phyloP scores from a whole-genome alignment of 495 filamentous ascomycete genomes.

The Aspergillus asperescens region DNA sequence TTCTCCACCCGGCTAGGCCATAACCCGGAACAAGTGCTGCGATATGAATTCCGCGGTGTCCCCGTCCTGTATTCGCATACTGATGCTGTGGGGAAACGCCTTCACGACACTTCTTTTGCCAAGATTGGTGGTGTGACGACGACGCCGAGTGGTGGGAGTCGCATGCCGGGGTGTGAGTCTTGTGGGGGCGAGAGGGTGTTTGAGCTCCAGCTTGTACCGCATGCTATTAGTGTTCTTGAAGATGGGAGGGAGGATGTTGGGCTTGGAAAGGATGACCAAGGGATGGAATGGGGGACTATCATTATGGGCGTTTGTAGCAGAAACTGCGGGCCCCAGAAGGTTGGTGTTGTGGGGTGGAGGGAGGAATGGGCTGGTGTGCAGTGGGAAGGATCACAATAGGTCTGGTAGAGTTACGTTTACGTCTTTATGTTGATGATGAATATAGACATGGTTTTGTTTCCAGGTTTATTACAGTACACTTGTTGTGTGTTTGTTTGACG shows the following conservation, averaged over 20 bases:
- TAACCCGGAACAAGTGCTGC: constrained; percentile 89
- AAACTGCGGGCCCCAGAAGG: constrained; percentile 58
- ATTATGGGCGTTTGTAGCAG: constrained; percentile 75
- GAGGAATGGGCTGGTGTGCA: constrained; percentile 98
- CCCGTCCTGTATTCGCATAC: constrained; percentile 76
- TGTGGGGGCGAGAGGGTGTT: constrained; percentile 77
- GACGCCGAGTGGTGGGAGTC: constrained; percentile 18
- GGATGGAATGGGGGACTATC: constrained; percentile 99
- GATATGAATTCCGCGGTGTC: constrained; percentile 79
- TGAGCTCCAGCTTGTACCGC: constrained; percentile 84
- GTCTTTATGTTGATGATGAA: constrained; percentile 16
- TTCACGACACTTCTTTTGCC: constrained; percentile 35
- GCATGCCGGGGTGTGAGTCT: constrained; percentile 68
- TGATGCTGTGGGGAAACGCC: constrained; percentile 65
- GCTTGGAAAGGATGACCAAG: constrained; percentile 53
- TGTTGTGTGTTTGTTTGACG: not conserved
- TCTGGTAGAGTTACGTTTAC: not conserved
- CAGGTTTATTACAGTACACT: not conserved
- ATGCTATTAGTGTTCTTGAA: constrained; percentile 86
- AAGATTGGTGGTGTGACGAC: no score
- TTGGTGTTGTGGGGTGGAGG: constrained; percentile 58
- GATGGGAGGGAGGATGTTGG: constrained; percentile 63
- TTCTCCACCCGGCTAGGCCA: constrained; percentile 81
- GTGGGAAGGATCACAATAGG: constrained; percentile 64
- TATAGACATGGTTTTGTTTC: constrained; percentile 2